Percentiles rank a stretch among this genome's conserved stretches.
phyloP scores from a whole-genome alignment of 495 filamentous ascomycete species.

The Aspergillus baeticus region DNA sequence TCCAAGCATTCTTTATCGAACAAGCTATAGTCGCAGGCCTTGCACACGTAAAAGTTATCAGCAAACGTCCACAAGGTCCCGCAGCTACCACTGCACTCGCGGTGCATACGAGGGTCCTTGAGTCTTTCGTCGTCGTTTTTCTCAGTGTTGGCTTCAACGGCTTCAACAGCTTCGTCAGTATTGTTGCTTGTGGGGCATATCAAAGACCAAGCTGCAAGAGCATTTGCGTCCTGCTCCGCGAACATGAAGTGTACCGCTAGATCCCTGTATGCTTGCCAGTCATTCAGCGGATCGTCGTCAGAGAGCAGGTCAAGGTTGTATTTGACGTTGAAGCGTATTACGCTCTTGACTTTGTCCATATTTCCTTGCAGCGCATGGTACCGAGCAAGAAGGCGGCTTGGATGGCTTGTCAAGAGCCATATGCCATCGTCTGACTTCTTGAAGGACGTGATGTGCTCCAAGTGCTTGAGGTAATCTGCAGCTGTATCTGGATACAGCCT shows the following conservation, averaged over 20 bases:
- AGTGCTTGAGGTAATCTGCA: not conserved
- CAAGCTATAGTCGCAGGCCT: not conserved
- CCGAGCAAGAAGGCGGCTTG: not conserved
- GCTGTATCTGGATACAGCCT: not conserved
- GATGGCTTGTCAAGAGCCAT: not conserved
- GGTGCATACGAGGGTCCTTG: not conserved
- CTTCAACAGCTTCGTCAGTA: not conserved
- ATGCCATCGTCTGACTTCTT: not conserved
- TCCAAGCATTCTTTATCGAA: not conserved
- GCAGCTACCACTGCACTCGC: not conserved
- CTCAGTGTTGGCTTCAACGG: not conserved
- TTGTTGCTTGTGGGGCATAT: not conserved
- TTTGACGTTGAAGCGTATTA: not conserved
- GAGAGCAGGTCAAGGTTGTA: not conserved
- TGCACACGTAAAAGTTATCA: not conserved
- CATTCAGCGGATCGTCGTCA: not conserved
- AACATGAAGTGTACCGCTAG: not conserved
- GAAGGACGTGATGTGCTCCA: not conserved
- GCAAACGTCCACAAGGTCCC: not conserved
- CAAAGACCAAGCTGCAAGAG: conserved; percentile 1
- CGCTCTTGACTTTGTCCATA: not conserved
- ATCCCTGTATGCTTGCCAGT: not conserved
- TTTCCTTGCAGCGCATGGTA: not conserved
- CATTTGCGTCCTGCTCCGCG: not conserved
- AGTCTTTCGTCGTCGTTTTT: not conserved